Base-by-base conservation (phyloP, 1,284 basidiomycete species). In the Rhodofomes roseus region DNA sequence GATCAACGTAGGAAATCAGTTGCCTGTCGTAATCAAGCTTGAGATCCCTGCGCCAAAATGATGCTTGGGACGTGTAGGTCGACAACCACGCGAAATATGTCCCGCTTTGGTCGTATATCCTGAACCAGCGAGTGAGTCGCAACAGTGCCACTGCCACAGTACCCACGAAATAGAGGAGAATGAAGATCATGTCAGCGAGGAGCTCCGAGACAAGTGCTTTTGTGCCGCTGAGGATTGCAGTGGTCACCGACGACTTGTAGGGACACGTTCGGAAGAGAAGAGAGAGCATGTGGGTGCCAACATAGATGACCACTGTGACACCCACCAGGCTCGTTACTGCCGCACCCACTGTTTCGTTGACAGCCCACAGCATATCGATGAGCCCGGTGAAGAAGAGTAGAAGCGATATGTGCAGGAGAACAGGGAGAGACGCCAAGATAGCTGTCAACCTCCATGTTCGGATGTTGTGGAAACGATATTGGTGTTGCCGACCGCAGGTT, bases 351-450 rank as follows among this genome's bases (percentile, higher is more conserved):
- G 29, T 34, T 1, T 14, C n/a, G 22, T 60, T 60, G 18, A 61
- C 8, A 18, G 22, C 52, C 63, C 59, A 62, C 3, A 61, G 46
- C 31, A 62, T 59, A 22, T 64, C 59, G 25, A 62, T 51, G 4
- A 62, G 59, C 4, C 63, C 63, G 12, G 55, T 53, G 40, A 64
- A 60, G 56, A 62, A 62, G 4, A 64, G 57, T 8, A 64, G 52
- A 3, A 64, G 46, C 1, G 61, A 25, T 20, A 62, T 41, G 37
- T 62, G 61, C 11, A 64, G 63, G 7, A 64, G 55, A 5, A 61
- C 16, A 12, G 61, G 63, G 4, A 64, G 52, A 18, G 58, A 37
- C 0, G 55, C 43, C 4, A 64, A 29, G 5, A 62, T 31, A 4
- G 52, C 51, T 9, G 59, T 57, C 1, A 64, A 43, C 5, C 59